Evolutionary conservation across 2,329 filamentous ascomycete genomes (phyloP).

Genomic region (Claviceps sp.): DNA sequence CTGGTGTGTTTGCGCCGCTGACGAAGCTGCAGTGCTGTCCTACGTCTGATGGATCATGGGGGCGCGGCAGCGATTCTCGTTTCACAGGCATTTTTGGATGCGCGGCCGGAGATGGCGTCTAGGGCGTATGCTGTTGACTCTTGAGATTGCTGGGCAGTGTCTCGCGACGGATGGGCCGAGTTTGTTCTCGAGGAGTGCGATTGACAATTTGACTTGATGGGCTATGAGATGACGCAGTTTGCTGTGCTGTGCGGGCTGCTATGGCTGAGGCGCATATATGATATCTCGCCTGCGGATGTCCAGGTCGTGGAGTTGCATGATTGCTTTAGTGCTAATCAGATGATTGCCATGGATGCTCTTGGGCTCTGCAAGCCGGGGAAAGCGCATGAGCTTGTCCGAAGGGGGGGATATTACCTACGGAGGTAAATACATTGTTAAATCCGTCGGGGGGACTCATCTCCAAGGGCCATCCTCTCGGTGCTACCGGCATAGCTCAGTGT

Average conservation of each 20-base stretch:
- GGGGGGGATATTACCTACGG: constrained; percentile 89
- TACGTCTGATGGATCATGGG: constrained; percentile 85
- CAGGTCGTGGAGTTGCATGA: constrained; percentile 89
- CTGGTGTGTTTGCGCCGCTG: constrained; percentile 72
- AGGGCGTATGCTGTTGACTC: constrained; percentile 67
- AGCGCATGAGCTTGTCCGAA: constrained; percentile 80
- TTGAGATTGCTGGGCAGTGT: constrained; percentile 78
- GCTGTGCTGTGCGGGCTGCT: constrained; percentile 62
- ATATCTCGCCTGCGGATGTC: constrained; percentile 54
- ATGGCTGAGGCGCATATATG: constrained; percentile 59
- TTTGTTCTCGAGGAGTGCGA: constrained; percentile 66
- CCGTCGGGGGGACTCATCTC: constrained; percentile 89
- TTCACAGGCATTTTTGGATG: constrained; percentile 76
- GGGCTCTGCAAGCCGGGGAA: constrained; percentile 67
- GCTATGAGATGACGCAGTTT: constrained; percentile 67
- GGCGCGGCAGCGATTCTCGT: constrained; percentile 80
- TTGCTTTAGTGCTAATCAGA: constrained; percentile 92
- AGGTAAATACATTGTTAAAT: constrained; percentile 74
- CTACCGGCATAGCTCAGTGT: constrained; percentile 89
- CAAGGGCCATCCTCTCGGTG: constrained; percentile 89
- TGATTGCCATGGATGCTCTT: constrained; percentile 78
- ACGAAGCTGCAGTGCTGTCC: constrained; percentile 99
- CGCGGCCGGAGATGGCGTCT: constrained; percentile 55
- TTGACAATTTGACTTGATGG: constrained; percentile 88
- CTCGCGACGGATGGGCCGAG: constrained; percentile 72